phyloP scores from a whole-genome alignment of 495 filamentous ascomycete genomes.

The Tuber brumale region DNA sequence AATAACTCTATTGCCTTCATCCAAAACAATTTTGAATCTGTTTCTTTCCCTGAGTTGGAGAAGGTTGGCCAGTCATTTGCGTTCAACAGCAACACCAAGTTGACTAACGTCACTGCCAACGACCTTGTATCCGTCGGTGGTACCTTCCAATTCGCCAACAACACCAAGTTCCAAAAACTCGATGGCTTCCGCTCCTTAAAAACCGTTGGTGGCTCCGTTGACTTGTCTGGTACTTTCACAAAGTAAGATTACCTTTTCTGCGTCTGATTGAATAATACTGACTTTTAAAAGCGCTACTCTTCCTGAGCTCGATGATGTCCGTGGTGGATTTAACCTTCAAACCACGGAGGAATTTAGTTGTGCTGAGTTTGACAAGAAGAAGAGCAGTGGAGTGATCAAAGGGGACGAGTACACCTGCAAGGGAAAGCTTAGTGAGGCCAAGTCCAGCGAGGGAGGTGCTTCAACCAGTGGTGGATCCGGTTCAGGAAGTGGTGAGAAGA shows the following conservation, averaged over 20 bases:
- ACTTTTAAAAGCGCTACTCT: constrained; percentile 57
- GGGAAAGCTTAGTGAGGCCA: constrained; percentile 38
- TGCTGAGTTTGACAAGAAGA: constrained; percentile 32
- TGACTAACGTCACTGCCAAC: constrained; percentile 73
- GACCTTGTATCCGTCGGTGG: constrained; percentile 61
- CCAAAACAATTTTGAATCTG: constrained; percentile 62
- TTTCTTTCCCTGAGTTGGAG: constrained; percentile 76
- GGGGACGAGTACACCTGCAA: constrained; percentile 46
- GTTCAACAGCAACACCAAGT: constrained; percentile 67
- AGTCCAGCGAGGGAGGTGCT: constrained; percentile 36
- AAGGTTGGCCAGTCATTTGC: constrained; percentile 62
- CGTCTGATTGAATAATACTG: constrained; percentile 15
- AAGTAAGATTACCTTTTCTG: constrained; percentile 54
- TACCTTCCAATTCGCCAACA: constrained; percentile 79
- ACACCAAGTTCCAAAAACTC: constrained; percentile 62
- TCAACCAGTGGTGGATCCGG: constrained; percentile 28
- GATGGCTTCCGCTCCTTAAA: constrained; percentile 59
- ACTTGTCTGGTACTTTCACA: constrained; percentile 78
- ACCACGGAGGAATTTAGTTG: constrained; percentile 61
- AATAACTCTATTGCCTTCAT: constrained; percentile 79
- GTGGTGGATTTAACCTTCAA: constrained; percentile 81
- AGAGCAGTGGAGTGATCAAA: constrained; percentile 43
- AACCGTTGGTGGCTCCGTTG: constrained; percentile 74
- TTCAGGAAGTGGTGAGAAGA: not conserved
- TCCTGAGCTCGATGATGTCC: constrained; percentile 63